These are phyloP conservation scores for Spathaspora gorwiae DNA, from an alignment of 805 yeast genomes.

Conservation along the genomic window DNA sequence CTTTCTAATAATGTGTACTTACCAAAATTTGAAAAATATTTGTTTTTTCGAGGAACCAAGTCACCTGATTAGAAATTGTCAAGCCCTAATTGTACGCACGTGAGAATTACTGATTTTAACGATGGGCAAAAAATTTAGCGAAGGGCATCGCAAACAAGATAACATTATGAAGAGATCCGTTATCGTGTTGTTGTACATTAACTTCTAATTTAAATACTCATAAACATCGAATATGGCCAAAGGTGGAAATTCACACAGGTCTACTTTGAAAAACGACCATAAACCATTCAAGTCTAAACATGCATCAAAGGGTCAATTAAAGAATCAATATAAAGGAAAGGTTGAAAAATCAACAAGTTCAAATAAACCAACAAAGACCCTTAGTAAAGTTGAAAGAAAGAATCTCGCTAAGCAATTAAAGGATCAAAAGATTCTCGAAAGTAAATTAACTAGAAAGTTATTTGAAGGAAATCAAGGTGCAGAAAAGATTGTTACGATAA, in stretches of 20 bases:
- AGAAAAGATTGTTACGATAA: conserved; percentile 75
- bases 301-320: conserved; percentile 81
- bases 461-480: conserved; percentile 81
- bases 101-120: conserved; percentile 4
- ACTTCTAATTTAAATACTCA: background rate
- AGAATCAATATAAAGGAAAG: conserved; percentile 78
- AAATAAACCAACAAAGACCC: conserved; percentile 29
- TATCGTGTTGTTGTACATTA: background rate
- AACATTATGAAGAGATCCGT: too few relatives aligned
- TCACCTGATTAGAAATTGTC: background rate
- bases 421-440: conserved; percentile 60
- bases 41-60: background rate
- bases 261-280: conserved; percentile 77
- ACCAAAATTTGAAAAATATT: background rate
- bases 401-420: conserved; percentile 76
- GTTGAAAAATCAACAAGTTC: conserved; percentile 61
- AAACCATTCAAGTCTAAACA: conserved; percentile 91
- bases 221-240: conserved; percentile 10
- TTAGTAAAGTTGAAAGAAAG: conserved; percentile 61
- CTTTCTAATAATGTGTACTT: background rate
- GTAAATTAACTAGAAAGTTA: conserved; percentile 56
- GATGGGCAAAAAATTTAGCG: background rate
- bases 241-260: conserved; percentile 74
- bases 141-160: background rate
- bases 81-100: conserved; percentile 11